Conservation (phyloP, 2,329 filamentous ascomycete genomes). For the Aspergillus latus region DNA sequence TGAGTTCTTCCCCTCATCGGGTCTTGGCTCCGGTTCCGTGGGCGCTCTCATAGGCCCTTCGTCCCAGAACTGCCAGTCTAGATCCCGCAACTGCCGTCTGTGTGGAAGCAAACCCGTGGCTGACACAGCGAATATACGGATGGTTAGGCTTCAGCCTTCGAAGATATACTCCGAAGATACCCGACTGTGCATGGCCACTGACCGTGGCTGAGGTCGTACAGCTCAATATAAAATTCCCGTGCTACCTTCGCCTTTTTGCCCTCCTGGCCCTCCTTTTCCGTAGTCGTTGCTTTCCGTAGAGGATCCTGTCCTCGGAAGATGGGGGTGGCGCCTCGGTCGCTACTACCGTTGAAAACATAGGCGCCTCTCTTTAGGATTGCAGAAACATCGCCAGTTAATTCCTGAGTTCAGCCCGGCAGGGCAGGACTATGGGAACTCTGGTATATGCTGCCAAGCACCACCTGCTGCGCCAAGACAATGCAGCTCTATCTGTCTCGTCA, state of each 20-base stretch:
- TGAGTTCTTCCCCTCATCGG: constrained; percentile 14
- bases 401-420: constrained; percentile 11
- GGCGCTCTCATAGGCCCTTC: constrained; percentile 16
- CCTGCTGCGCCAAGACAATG: constrained; percentile 23
- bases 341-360: not conserved
- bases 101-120: constrained; percentile 13
- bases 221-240: constrained; percentile 7
- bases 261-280: not conserved
- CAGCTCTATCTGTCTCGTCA: constrained; percentile 16
- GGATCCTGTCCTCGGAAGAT: not conserved
- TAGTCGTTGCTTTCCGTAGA: not conserved
- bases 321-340: not conserved
- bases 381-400: constrained; percentile 26
- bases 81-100: constrained; percentile 12
- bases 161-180: constrained; percentile 13
- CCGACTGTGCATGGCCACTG: constrained; percentile 14
- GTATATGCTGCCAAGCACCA: constrained; percentile 19
- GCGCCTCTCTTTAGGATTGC: constrained; percentile 13
- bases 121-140: constrained; percentile 14
- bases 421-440: constrained; percentile 11
- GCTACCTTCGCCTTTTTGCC: constrained; percentile 4
- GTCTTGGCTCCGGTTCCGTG: constrained; percentile 18
- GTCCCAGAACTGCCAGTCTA: constrained; percentile 10
- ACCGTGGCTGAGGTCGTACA: constrained; percentile 15
- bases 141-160: constrained; percentile 9